Evolutionary conservation across 2,329 filamentous ascomycete species (phyloP).

Genomic region (Camillea tinctor): DNA sequence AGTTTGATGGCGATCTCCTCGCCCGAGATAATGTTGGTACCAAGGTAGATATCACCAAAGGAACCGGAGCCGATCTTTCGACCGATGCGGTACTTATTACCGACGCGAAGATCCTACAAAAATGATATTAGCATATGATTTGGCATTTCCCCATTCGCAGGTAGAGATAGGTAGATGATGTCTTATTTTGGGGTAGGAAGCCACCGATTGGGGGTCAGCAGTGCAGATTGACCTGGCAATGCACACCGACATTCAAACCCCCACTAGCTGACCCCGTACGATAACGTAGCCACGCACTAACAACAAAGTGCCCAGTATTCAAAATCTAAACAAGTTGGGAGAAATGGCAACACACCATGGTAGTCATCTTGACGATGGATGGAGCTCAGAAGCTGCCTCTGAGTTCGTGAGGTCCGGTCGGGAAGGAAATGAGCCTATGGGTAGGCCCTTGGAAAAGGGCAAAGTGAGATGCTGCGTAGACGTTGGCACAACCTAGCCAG

Average conservation of each 20-base stretch:
- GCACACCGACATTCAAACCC: conserved; percentile 17
- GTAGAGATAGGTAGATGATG: not conserved
- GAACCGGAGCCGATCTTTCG: conserved; percentile 97
- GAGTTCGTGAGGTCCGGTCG: conserved; percentile 5
- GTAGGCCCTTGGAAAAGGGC: not conserved
- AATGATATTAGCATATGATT: conserved; percentile 12
- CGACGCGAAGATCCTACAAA: conserved; percentile 88
- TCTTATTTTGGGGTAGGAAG: not conserved
- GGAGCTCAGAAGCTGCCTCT: conserved; percentile 18
- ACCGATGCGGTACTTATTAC: conserved; percentile 99
- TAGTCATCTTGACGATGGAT: conserved; percentile 31
- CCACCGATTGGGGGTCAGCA: not conserved
- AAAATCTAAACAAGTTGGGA: not conserved
- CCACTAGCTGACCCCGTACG: conserved; percentile 2
- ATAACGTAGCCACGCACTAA: not conserved
- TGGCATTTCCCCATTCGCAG: not conserved
- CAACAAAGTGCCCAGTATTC: not conserved
- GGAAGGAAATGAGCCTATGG: conserved; percentile 3
- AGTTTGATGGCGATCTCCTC: conserved; percentile 99
- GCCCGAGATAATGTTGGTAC: conserved; percentile 98
- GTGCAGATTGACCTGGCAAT: conserved; percentile 5
- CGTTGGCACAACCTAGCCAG: no score
- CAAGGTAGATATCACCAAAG: conserved; percentile 98
- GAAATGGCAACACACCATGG: conserved; percentile 33
- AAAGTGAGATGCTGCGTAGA: not conserved